Evolutionary conservation across 2,329 filamentous ascomycete genomes (phyloP).

Genomic region (Plectosphaerella plurivora): DNA sequence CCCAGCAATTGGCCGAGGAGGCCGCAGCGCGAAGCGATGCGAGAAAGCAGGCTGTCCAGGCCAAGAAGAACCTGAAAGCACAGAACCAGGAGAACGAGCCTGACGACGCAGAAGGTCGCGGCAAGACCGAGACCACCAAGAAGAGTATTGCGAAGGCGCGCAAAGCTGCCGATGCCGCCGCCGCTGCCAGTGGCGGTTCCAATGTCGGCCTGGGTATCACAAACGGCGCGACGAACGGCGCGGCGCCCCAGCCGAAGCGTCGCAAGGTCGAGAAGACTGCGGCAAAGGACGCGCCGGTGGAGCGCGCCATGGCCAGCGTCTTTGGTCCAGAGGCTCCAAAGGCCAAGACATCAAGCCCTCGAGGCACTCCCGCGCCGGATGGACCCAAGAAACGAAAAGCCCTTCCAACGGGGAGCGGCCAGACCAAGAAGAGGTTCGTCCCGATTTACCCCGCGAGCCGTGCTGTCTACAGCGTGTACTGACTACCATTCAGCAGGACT

Average conservation of each 20-base stretch:
- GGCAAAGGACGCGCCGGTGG: conserved; percentile 49
- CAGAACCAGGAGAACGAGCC: conserved; percentile 74
- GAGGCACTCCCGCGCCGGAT: conserved; percentile 64
- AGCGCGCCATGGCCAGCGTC: conserved; percentile 63
- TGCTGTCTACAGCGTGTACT: not conserved
- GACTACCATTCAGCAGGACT: not conserved
- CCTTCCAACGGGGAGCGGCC: conserved; percentile 59
- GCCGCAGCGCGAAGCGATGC: conserved; percentile 80
- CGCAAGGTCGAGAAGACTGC: conserved; percentile 72
- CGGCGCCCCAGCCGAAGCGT: conserved; percentile 63
- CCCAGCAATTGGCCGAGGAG: conserved; percentile 75
- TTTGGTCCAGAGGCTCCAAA: conserved; percentile 48
- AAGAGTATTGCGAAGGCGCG: conserved; percentile 61
- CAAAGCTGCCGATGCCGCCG: conserved; percentile 51
- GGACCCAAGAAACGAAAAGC: conserved; percentile 69
- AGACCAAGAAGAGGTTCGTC: conserved; percentile 72
- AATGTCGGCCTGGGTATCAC: not conserved
- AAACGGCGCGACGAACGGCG: conserved; percentile 20
- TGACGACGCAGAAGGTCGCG: conserved; percentile 59
- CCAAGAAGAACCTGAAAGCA: conserved; percentile 66
- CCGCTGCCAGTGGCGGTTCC: conserved; percentile 3
- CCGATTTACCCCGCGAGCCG: not conserved
- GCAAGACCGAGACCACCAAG: conserved; percentile 49
- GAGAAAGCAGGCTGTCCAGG: conserved; percentile 74
- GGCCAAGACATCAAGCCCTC: conserved; percentile 58